Evolutionary conservation across 164 flowering plant genomes (phyloP).

Genomic region (Liquidambar formosana): DNA sequence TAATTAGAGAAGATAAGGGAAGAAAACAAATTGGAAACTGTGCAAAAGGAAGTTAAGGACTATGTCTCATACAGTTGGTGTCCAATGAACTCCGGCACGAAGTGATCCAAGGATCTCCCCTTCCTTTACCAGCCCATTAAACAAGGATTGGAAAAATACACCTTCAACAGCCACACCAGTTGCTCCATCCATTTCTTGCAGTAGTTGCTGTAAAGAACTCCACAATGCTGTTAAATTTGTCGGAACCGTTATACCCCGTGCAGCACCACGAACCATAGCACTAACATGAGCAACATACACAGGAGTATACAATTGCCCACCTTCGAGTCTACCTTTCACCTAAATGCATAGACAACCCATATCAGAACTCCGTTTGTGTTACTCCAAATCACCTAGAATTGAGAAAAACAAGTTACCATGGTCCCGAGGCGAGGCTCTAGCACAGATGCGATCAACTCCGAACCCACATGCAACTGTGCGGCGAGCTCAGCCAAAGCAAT

Average conservation of each 20-base stretch:
- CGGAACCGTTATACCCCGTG: conserved; percentile 87
- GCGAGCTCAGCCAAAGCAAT: conserved; percentile 89
- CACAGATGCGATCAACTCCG: conserved; percentile 59
- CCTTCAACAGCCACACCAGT: conserved; percentile 84
- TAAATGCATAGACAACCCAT: conserved; percentile 20
- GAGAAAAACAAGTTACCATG: conserved; percentile 40
- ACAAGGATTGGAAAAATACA: conserved; percentile 82
- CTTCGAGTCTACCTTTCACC: conserved; percentile 98
- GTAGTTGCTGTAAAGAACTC: conserved; percentile 74
- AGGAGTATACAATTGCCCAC: conserved; percentile 95
- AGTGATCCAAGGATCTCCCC: conserved; percentile 85
- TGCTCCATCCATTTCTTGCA: conserved; percentile 74
- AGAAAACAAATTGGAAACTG: neutral
- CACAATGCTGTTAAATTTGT: conserved; percentile 76
- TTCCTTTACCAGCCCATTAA: conserved; percentile 77
- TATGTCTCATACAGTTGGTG: conserved; percentile 69
- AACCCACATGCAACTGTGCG: conserved; percentile 76
- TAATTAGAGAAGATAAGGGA: neutral
- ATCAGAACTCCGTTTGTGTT: neutral
- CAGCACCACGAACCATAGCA: conserved; percentile 97
- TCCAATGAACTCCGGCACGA: conserved; percentile 98
- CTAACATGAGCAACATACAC: conserved; percentile 84
- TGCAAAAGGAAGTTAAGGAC: neutral
- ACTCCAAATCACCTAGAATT: neutral
- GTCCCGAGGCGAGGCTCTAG: conserved; percentile 84